phyloP scores from a whole-genome alignment of 2,329 filamentous ascomycete genomes.

The Byssothecium circinans region DNA sequence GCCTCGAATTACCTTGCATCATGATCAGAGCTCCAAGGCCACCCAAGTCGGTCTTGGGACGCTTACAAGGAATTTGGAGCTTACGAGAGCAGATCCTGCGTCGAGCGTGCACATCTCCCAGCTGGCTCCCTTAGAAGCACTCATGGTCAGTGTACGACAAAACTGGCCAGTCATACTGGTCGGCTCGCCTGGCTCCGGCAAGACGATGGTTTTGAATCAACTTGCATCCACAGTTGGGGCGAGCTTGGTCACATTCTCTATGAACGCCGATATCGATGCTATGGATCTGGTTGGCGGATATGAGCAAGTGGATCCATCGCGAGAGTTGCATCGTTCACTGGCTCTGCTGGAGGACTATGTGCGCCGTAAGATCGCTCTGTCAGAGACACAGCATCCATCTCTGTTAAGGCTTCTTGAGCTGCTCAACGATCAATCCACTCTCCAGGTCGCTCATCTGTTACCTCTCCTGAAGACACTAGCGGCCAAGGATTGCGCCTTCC shows the following conservation, averaged over 20 bases:
- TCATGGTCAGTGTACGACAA: conserved; percentile 84
- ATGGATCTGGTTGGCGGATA: conserved; percentile 98
- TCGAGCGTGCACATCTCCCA: conserved; percentile 47
- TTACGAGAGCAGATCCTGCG: conserved; percentile 29
- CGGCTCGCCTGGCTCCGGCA: conserved; percentile 82
- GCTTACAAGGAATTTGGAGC: conserved; percentile 59
- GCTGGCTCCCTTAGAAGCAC: conserved; percentile 76
- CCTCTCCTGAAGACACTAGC: conserved; percentile 17
- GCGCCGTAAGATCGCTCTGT: conserved; percentile 39
- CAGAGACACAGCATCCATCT: conserved; percentile 7
- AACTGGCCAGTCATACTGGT: conserved; percentile 88
- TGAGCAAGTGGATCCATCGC: conserved; percentile 84
- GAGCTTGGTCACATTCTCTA: conserved; percentile 75
- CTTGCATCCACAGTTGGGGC: conserved; percentile 79
- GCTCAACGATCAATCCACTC: conserved; percentile 14
- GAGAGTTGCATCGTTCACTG: conserved; percentile 67
- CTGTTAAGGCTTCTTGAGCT: conserved; percentile 26
- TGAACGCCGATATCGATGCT: conserved; percentile 94
- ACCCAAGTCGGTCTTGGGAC: conserved; percentile 80
- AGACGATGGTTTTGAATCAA: conserved; percentile 77
- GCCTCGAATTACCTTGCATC: conserved; percentile 57
- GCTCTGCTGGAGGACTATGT: conserved; percentile 57
- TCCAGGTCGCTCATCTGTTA: conserved; percentile 5
- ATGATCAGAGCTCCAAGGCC: conserved; percentile 66
- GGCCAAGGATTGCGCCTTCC: conserved; percentile 7